Percentiles rank a stretch among this genome's conserved stretches.
Evolutionary conservation across 2,329 filamentous ascomycete species (phyloP).

Genomic region (Ophiostoma ulmi): DNA sequence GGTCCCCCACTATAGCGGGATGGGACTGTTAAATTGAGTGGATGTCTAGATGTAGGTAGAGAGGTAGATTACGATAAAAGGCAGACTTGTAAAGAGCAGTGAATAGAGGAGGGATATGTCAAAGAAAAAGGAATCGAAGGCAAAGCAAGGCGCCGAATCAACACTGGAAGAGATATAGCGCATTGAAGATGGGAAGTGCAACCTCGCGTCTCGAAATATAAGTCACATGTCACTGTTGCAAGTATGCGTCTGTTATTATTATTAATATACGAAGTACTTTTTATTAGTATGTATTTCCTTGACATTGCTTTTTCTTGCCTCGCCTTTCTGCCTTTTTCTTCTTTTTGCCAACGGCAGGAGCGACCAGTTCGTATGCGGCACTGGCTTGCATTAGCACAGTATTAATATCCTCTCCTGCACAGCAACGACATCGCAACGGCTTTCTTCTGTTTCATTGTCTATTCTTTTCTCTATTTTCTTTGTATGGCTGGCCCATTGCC

Average conservation of each 20-base stretch:
- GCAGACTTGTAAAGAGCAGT: too few species aligned
- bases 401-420: not conserved
- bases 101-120: too few species aligned
- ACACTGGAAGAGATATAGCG: not conserved
- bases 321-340: not conserved
- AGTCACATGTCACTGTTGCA: not conserved
- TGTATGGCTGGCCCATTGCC: not conserved
- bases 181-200: not conserved
- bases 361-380: not conserved
- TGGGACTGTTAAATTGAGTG: conserved; percentile 21
- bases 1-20: conserved; percentile 9
- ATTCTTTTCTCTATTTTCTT: not conserved
- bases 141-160: not conserved
- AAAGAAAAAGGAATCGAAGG: not conserved
- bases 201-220: not conserved
- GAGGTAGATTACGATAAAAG: not conserved
- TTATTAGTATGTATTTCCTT: not conserved
- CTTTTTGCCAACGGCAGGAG: conserved; percentile 5
- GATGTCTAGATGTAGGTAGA: not conserved
- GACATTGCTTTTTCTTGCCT: not conserved
- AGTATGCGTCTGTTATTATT: not conserved
- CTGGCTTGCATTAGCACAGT: not conserved
- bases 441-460: not conserved
- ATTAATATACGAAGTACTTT: not conserved
- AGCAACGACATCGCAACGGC: conserved; percentile 12